Base-by-base conservation (phyloP, 1,284 basidiomycete genomes). In the Ceratorhiza oryzae-sativae region DNA sequence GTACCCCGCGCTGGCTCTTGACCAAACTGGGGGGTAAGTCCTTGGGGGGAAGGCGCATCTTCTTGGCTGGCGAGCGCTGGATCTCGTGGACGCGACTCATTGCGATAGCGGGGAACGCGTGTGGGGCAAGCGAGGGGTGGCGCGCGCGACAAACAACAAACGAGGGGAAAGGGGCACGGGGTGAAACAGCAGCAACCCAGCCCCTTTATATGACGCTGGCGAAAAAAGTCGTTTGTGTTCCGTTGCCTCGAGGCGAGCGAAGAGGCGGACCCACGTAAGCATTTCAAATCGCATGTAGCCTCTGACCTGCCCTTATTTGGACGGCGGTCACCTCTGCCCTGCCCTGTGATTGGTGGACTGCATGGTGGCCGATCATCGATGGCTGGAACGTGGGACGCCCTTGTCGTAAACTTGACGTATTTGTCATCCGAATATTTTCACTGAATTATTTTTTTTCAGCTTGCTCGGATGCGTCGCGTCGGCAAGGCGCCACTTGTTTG, bases 221-320 rank as follows among this genome's bases (percentile, higher is more conserved):
- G 62, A 65, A 65, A 65, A 63, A 63, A 20, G 13, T 30, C 34
- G 25, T 34, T 65, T 60, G 6, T 32, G 45, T n/a, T 51, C 46
- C 46, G 62, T 20, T 45, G 48, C 62, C 62, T 65, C 62, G 62
- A 65, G 62, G 62, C 62, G 48, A 53, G 48, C 39, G 62, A 53
- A 65, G 60, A 23, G 20, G 48, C 3, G 48, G 25, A 34, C 3
- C n/a, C n/a, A 65, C 62, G 62, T 65, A 65, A 65, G 45, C 27
- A 53, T 65, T 23, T 32, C 48, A 46, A 65, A 65, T 53, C 23
- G 3, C 13, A 15, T n/a, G 32, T 41, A 3, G 27, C 48, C 34
- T 25, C 23, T 51, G 48, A 51, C 25, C 8, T 51, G 12, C 27
- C 9, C 42, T 5, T n/a, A 15, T 48, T 61, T 23, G 42, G 60